Conservation (phyloP, 129 eudicot genomes). For the Artemisia annua region DNA sequence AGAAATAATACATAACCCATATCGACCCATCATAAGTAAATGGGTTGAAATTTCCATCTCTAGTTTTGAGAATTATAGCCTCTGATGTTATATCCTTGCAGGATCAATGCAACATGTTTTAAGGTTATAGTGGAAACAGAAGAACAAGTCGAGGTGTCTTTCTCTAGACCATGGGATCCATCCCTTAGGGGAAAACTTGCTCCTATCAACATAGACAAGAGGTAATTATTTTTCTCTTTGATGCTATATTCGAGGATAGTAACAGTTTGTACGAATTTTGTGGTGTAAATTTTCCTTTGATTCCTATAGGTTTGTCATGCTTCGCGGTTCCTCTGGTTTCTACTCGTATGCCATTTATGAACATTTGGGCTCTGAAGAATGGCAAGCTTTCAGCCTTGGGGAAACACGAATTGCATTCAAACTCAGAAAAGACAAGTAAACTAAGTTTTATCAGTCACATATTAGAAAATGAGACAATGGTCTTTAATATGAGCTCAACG, state of each 20-base stretch:
- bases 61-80: background rate
- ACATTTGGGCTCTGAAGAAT: conserved; percentile 39
- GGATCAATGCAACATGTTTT: conserved; percentile 40
- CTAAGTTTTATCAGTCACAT: background rate
- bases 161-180: conserved; percentile 43
- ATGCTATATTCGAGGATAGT: background rate
- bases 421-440: conserved; percentile 57
- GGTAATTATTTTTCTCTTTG: conserved; percentile 18
- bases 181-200: conserved; percentile 38
- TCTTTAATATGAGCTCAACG: background rate
- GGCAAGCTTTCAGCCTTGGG: conserved; percentile 53
- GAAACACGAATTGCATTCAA: conserved; percentile 55
- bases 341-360: conserved; percentile 60
- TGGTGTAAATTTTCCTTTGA: background rate
- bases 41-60: background rate
- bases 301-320: conserved; percentile 49
- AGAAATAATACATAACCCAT: background rate
- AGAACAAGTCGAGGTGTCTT: conserved; percentile 42
- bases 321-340: conserved; percentile 62
- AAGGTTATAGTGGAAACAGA: conserved; percentile 43
- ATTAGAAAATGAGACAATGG: background rate
- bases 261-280: background rate
- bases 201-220: conserved; percentile 44
- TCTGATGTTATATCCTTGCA: conserved; percentile 15
- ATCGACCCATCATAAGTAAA: background rate